Conservation (phyloP, 2,329 filamentous ascomycete species). For the Pseudogymnoascus sp. region DNA sequence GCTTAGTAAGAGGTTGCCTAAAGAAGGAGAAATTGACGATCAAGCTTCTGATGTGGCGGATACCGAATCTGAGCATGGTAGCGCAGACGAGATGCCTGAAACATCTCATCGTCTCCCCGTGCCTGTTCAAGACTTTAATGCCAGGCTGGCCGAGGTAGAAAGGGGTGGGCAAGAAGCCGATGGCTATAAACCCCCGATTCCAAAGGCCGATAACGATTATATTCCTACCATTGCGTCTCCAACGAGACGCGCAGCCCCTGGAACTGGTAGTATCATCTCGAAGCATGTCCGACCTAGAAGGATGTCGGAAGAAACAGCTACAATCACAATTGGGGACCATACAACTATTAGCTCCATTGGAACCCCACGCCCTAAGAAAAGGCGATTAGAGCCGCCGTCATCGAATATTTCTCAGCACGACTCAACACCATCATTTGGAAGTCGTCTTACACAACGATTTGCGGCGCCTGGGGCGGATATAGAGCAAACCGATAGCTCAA, state of each 20-base stretch:
- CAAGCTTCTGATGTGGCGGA: slow-evolving; percentile 10
- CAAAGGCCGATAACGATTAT: not conserved
- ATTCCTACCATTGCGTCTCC: slow-evolving; percentile 9
- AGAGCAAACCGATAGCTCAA: not conserved
- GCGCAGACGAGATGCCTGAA: slow-evolving; percentile 16
- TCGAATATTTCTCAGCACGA: slow-evolving; percentile 8
- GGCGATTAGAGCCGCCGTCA: slow-evolving; percentile 13
- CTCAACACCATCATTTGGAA: slow-evolving; percentile 24
- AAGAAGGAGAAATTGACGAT: slow-evolving; percentile 12
- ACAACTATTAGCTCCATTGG: slow-evolving; percentile 27
- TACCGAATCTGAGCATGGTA: slow-evolving; percentile 12
- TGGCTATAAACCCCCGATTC: slow-evolving; percentile 1
- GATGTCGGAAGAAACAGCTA: slow-evolving; percentile 24
- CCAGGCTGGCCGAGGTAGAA: slow-evolving; percentile 23
- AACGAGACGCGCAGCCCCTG: not conserved
- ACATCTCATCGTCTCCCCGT: slow-evolving; percentile 16
- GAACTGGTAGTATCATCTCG: slow-evolving; percentile 18
- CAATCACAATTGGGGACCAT: slow-evolving; percentile 28
- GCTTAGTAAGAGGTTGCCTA: slow-evolving; percentile 20
- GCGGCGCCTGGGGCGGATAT: slow-evolving; percentile 19
- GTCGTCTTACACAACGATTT: slow-evolving; percentile 25
- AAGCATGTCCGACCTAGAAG: slow-evolving; percentile 17
- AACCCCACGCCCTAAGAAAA: slow-evolving; percentile 21
- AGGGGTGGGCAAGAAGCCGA: not conserved
- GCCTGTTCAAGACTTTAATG: slow-evolving; percentile 26